Evolutionary conservation across 2,329 filamentous ascomycete genomes (phyloP).

Genomic region (Chaetomium sp.): DNA sequence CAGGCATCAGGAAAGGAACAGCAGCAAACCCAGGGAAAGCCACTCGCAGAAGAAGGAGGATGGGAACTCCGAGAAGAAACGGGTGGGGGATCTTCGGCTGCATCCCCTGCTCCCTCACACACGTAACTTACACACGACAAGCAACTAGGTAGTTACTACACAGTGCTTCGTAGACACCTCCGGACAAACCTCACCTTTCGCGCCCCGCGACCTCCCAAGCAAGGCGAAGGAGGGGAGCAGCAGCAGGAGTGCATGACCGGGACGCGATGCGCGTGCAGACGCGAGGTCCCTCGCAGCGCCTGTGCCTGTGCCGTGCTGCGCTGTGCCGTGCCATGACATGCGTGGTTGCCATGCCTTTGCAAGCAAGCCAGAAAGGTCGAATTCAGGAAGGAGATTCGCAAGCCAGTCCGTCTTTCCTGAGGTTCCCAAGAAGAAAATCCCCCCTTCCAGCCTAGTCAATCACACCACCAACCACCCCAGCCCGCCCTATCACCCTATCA

Average conservation of each 20-base stretch:
- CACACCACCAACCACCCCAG: background rate
- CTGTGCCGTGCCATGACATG: background rate
- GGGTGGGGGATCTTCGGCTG: background rate
- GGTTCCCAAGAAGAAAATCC: background rate
- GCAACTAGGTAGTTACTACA: too few species aligned
- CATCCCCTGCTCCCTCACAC: background rate
- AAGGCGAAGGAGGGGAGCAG: background rate
- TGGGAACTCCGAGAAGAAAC: background rate
- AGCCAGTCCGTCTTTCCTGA: background rate
- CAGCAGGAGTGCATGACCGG: background rate
- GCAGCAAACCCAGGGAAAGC: background rate
- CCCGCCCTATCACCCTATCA: slow-evolving; percentile 10
- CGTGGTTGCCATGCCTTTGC: background rate
- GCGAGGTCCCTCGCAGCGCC: background rate
- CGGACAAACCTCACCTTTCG: background rate
- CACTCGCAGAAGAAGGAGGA: background rate
- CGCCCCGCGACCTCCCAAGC: background rate
- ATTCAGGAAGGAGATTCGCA: slow-evolving; percentile 1
- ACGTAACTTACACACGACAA: background rate
- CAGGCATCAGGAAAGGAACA: background rate
- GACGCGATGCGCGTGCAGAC: background rate
- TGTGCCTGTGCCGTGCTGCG: background rate
- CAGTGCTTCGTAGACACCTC: background rate
- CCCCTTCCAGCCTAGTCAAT: slow-evolving; percentile 5
- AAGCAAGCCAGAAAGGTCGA: background rate